phyloP scores from a whole-genome alignment of 306 rosid genomes.

The Fagus crenata region DNA sequence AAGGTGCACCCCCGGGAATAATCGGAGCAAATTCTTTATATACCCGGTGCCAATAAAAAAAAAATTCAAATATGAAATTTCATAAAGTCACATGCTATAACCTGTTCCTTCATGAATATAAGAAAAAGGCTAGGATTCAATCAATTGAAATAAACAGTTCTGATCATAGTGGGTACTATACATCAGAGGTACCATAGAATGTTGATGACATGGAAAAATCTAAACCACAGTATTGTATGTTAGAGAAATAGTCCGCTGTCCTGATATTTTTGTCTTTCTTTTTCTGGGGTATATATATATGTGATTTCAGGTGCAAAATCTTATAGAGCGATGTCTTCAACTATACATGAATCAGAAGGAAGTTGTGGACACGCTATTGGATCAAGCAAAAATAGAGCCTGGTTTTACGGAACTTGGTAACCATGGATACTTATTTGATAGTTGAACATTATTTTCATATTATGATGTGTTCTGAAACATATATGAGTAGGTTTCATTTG shows the following conservation, averaged over 20 bases:
- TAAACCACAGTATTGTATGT: background rate
- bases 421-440: constrained; percentile 10
- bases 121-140: too few relatives aligned
- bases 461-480: background rate
- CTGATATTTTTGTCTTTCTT: background rate
- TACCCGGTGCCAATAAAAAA: too few relatives aligned
- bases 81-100: too few relatives aligned
- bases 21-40: too few relatives aligned
- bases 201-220: too few relatives aligned
- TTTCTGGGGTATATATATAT: background rate
- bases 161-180: too few relatives aligned
- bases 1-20: too few relatives aligned
- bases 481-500: background rate
- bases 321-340: constrained; percentile 86
- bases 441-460: background rate
- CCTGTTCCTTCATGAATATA: too few relatives aligned
- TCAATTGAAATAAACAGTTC: too few relatives aligned
- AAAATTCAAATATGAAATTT: too few relatives aligned
- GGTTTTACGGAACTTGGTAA: constrained; percentile 92
- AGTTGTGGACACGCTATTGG: constrained; percentile 66
- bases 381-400: constrained; percentile 87
- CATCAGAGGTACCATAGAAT: too few relatives aligned
- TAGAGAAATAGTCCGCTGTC: background rate
- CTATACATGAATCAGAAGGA: constrained; percentile 86
- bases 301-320: constrained; percentile 76